A percentile compares a stretch with the other conserved stretches of the same genome.
These are phyloP conservation scores for Rhodotorula sp. DNA, from an alignment of 1,284 basidiomycete species.

Conservation along the genomic window DNA sequence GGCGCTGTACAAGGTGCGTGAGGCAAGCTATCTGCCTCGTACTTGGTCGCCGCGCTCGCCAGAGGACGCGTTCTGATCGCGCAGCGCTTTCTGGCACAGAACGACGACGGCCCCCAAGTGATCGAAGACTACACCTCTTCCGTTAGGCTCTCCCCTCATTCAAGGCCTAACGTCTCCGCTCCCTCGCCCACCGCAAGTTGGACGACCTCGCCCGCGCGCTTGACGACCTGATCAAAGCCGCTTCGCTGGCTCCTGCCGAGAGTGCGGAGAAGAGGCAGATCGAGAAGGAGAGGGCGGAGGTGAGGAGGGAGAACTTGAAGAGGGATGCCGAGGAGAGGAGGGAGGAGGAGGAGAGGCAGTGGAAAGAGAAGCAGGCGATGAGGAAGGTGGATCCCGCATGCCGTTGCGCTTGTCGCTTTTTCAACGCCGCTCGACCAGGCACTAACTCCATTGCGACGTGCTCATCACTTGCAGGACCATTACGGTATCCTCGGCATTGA, in stretches of 20 bases:
- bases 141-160: constrained; percentile 67
- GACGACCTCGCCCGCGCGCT: constrained; percentile 72
- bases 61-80: background rate
- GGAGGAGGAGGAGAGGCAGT: constrained; percentile 73
- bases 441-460: constrained; percentile 48
- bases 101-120: constrained; percentile 64
- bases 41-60: no score
- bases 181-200: constrained; percentile 68
- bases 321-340: constrained; percentile 63
- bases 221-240: constrained; percentile 71
- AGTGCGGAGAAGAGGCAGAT: constrained; percentile 47
- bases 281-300: background rate
- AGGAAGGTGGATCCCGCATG: constrained; percentile 60
- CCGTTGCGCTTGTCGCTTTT: constrained; percentile 50
- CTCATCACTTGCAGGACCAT: constrained; percentile 55
- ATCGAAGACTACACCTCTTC: constrained; percentile 68
- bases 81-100: constrained; percentile 49
- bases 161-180: constrained; percentile 81
- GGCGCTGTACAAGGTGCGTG: background rate
- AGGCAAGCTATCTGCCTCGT: no score
- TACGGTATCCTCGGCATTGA: constrained; percentile 43
- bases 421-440: background rate
- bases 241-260: constrained; percentile 60
- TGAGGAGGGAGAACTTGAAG: constrained; percentile 36
- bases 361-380: constrained; percentile 73